A percentile compares a stretch with the other conserved stretches of the same genome.
Evolutionary conservation across 805 yeast genomes (phyloP).

Genomic region (Wickerhamomyces alni): DNA sequence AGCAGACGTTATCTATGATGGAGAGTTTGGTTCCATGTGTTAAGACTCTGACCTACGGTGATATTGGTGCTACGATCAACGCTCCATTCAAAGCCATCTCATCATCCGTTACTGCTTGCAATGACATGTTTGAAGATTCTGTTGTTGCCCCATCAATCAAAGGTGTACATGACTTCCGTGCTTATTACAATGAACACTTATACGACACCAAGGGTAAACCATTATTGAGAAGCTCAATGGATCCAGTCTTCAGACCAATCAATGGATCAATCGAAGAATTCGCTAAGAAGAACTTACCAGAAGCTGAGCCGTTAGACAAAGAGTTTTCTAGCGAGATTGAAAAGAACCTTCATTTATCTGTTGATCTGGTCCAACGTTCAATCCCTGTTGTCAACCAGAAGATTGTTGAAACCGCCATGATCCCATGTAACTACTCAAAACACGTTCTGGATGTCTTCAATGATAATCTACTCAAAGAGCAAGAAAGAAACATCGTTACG

Average conservation of each 20-base stretch:
- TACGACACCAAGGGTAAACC: constrained; percentile 60
- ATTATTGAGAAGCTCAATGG: constrained; percentile 52
- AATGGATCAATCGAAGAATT: constrained; percentile 46
- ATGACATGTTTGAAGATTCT: constrained; percentile 27
- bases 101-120: constrained; percentile 29
- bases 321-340: constrained; percentile 52
- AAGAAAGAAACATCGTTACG: constrained; percentile 25
- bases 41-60: constrained; percentile 46
- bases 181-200: constrained; percentile 42
- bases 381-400: constrained; percentile 28
- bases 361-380: constrained; percentile 33
- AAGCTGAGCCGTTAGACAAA: constrained; percentile 33
- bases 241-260: constrained; percentile 56
- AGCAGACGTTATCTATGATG: constrained; percentile 45
- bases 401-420: constrained; percentile 21
- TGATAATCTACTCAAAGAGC: constrained; percentile 33
- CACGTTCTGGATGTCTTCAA: constrained; percentile 35
- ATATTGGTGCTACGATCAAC: constrained; percentile 41
- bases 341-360: constrained; percentile 39
- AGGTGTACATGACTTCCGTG: constrained; percentile 42
- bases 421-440: constrained; percentile 29
- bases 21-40: constrained; percentile 57
- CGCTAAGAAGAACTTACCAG: constrained; percentile 41
- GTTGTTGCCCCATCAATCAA: constrained; percentile 43
- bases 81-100: constrained; percentile 44